Percentiles rank a stretch among this genome's conserved stretches.
Evolutionary conservation across 148 eudicot species (phyloP).

Genomic region (Beta vulgaris): DNA sequence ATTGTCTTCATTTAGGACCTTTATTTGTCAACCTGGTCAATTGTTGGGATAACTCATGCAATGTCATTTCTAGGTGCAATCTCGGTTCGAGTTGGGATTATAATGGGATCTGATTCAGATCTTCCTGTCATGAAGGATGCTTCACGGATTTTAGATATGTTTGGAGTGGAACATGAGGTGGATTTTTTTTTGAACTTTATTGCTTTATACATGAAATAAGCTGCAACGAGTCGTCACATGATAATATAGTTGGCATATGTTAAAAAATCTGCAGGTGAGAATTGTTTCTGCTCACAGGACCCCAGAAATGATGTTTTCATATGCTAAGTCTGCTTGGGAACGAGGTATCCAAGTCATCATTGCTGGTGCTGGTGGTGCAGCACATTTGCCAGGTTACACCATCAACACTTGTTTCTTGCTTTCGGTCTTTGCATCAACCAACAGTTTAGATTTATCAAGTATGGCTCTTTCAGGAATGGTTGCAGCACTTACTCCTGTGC

Average conservation of each 20-base stretch:
- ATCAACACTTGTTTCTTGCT: conserved; percentile 6
- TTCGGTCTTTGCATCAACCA: neutral
- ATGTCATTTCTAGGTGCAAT: conserved; percentile 34
- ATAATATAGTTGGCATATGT: neutral
- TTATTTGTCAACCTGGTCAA: neutral
- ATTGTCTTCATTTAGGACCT: neutral
- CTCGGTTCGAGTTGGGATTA: conserved; percentile 75
- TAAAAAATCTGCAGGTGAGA: conserved; percentile 52
- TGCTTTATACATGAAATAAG: neutral
- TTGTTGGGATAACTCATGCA: neutral
- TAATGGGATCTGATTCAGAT: conserved; percentile 98
- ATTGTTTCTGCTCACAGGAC: conserved; percentile 84
- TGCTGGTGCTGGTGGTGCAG: conserved; percentile 99
- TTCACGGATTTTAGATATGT: conserved; percentile 54
- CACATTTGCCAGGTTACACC: conserved; percentile 89
- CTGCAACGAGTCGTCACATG: neutral
- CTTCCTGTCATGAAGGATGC: conserved; percentile 94
- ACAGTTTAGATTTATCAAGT: neutral
- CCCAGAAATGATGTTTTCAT: conserved; percentile 69
- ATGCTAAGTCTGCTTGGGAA: conserved; percentile 63
- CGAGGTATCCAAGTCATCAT: conserved; percentile 84
- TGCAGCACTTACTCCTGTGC: conserved; percentile 91
- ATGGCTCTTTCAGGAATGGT: conserved; percentile 67
- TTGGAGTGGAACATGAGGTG: conserved; percentile 75
- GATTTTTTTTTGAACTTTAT: conserved; percentile 1